phyloP scores from a whole-genome alignment of 768 basidiomycete genomes.

The Polyporus arcularius region DNA sequence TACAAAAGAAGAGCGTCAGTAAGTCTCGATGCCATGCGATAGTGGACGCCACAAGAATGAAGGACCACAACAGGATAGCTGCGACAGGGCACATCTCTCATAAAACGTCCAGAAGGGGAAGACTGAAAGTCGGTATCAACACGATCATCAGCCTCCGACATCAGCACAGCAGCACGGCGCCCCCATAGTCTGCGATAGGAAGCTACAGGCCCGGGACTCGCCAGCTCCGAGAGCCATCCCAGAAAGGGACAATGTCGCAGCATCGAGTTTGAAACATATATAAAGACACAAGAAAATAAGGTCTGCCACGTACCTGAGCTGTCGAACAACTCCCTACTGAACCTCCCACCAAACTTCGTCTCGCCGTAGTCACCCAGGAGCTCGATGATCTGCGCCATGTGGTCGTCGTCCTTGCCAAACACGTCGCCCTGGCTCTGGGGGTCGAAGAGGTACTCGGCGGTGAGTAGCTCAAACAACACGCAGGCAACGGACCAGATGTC shows the following conservation, averaged over 20 bases:
- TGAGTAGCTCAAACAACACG: conserved; percentile 87
- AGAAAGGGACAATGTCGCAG: background rate
- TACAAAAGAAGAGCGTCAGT: conserved; percentile 4
- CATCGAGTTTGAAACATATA: background rate
- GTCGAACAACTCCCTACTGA: conserved; percentile 84
- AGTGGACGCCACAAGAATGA: conserved; percentile 9
- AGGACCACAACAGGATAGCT: background rate
- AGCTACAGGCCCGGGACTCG: background rate
- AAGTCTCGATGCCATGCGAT: background rate
- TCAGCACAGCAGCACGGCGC: background rate
- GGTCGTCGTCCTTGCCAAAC: conserved; percentile 93
- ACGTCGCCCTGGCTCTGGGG: conserved; percentile 79
- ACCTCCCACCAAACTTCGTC: conserved; percentile 82
- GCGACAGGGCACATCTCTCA: background rate
- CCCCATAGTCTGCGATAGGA: background rate
- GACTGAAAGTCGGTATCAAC: background rate
- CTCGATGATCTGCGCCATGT: conserved; percentile 94
- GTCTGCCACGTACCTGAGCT: conserved; percentile 49
- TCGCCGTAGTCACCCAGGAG: conserved; percentile 79
- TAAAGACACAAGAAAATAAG: background rate
- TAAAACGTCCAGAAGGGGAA: background rate
- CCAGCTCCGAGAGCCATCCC: background rate
- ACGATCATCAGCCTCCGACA: conserved; percentile 1
- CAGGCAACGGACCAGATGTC: conserved; percentile 95
- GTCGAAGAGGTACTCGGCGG: conserved; percentile 91